Evolutionary conservation across 208 protist species (phyloP), one percentile per base, ranked within the genome.

Genomic region (Endotrypanum monterogeii): DNA sequence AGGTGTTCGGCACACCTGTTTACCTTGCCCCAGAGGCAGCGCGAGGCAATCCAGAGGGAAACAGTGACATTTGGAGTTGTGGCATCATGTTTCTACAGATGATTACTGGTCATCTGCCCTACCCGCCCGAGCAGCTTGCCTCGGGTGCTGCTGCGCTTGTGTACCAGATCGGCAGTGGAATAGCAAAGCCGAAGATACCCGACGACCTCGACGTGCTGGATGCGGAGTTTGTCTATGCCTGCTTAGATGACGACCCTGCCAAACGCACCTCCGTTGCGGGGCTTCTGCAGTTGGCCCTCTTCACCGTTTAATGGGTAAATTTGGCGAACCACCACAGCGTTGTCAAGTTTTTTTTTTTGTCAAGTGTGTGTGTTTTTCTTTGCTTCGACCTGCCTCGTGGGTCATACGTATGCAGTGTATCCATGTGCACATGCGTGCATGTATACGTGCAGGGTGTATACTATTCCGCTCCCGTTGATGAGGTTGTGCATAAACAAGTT

Each of bases 21-120:
- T 98, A 98, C 81, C 81, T 98, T 23, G 89, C 94, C 12, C 94
- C 94, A 8, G 94, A 98, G 83, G 90, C 92, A 9, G 90, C 89
- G 25, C 80, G 85, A 11, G 94, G 94, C 48, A 84, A 67, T 35
- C 81, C 94, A 2, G 88, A 82, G 60, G 85, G 86, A 71, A 81
- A 86, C 52, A 95, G 89, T 37, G 94, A 98, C 73, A 85, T 98
- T 39, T 98, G 92, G 91, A 93, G 89, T 37, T 92, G 91, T 61
- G 94, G 94, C 46, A 90, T 98, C 55, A 92, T 94, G 83, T 94
- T 93, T 60, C 69, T 95, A 56, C 89, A 98, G 83, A 89, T 96
- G 50, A 76, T 96, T 66, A 94, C 86, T 2, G 94, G 94, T 14
- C 68, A 54, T 30, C 73, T 96, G 69, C 91, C 94, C 18, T 97